Percentiles rank a stretch among this genome's conserved stretches.
Conservation (phyloP, 2,329 filamentous ascomycete species). For the Sphaerulina populicola region DNA sequence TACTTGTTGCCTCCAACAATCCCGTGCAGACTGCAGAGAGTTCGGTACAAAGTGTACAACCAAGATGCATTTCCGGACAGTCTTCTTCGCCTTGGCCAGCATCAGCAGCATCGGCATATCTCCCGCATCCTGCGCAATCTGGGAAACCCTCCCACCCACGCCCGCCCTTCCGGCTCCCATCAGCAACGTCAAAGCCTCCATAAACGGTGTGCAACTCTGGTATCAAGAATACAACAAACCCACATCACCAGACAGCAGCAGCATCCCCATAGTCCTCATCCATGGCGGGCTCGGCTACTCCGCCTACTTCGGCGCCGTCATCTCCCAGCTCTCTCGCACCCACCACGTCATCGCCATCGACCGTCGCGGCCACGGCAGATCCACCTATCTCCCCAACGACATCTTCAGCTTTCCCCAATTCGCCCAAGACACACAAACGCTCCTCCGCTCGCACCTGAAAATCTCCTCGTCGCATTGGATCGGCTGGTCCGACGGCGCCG, state of each 20-base stretch:
- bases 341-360: conserved; percentile 38
- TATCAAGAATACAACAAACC: conserved; percentile 37
- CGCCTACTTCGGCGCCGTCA: conserved; percentile 37
- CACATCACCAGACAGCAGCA: conserved; percentile 17
- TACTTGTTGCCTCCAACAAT: too few species aligned
- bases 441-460: conserved; percentile 27
- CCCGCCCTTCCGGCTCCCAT: conserved; percentile 34
- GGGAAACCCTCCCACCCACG: conserved; percentile 34
- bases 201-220: conserved; percentile 39
- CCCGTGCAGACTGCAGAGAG: too few species aligned
- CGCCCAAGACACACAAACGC: conserved; percentile 32
- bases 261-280: conserved; percentile 35
- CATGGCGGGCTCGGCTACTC: conserved; percentile 40
- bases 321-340: conserved; percentile 31
- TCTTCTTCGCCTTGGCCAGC: conserved; percentile 3
- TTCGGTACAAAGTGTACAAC: too few species aligned
- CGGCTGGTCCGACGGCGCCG: conserved; percentile 40
- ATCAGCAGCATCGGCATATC: too few species aligned
- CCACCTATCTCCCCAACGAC: conserved; percentile 33
- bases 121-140: conserved; percentile 6
- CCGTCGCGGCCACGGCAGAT: conserved; percentile 38
- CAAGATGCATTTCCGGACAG: conserved; percentile 5
- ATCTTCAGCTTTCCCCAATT: conserved; percentile 37
- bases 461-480: conserved; percentile 33
- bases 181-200: conserved; percentile 31